Conservation (phyloP, 345 rosid genomes). For the Erysimum cheiranthoides region DNA sequence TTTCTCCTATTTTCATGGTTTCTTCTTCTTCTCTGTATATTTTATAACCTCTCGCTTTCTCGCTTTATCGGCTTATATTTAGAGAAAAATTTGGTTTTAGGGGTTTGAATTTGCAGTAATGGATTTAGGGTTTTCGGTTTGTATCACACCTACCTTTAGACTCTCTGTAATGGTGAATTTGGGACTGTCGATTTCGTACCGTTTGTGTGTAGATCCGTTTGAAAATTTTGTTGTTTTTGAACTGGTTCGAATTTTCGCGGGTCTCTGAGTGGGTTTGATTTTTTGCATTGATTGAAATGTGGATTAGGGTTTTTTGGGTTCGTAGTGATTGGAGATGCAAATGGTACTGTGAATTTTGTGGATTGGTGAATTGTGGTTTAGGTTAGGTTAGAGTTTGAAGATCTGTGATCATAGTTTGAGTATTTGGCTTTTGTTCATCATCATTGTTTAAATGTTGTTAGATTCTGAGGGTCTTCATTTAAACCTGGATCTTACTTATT, state of each 20-base stretch:
- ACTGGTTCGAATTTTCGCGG: slow-evolving; percentile 16
- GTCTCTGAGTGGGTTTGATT: slow-evolving; percentile 15
- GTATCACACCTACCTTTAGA: neutral
- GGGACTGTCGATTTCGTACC: neutral
- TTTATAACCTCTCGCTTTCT: neutral
- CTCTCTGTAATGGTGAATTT: slow-evolving; percentile 18
- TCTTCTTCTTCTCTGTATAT: neutral
- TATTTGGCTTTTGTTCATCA: slow-evolving; percentile 1
- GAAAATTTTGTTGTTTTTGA: neutral
- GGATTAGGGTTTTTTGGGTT: slow-evolving; percentile 22
- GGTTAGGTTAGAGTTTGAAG: slow-evolving; percentile 16
- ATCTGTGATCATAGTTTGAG: slow-evolving; percentile 16
- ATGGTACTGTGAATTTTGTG: slow-evolving; percentile 22
- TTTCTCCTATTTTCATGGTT: slow-evolving; percentile 26
- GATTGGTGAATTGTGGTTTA: slow-evolving; percentile 36
- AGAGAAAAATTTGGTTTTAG: neutral
- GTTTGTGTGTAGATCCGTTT: slow-evolving; percentile 36
- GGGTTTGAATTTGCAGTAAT: slow-evolving; percentile 25
- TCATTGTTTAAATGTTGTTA: neutral
- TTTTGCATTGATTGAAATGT: neutral
- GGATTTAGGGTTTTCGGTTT: slow-evolving; percentile 3
- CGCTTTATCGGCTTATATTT: neutral
- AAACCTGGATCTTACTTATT: neutral
- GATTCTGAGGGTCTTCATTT: slow-evolving; percentile 1
- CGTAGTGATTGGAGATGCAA: slow-evolving; percentile 19